These are phyloP conservation scores for Fistulinella cinereoalba DNA, from an alignment of 1,284 basidiomycete species.

Conservation along the genomic window DNA sequence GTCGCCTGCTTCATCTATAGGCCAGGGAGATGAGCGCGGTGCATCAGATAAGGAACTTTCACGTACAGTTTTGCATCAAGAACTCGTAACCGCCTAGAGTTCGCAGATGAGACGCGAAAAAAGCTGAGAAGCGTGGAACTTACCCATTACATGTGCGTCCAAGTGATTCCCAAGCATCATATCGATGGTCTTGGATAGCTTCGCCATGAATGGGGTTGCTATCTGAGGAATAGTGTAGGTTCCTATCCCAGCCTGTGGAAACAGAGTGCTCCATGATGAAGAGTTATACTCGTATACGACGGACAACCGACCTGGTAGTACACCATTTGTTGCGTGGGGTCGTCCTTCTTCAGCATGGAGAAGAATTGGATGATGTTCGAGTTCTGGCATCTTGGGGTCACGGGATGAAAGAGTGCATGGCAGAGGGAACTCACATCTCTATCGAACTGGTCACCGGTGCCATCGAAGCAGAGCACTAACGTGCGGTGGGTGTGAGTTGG, in stretches of 20 bases:
- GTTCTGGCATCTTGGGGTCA: conserved; percentile 42
- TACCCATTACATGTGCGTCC: conserved; percentile 59
- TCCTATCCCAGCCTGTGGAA: conserved; percentile 60
- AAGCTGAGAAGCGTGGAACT: no score
- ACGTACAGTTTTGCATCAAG: conserved; percentile 70
- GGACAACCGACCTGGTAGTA: conserved; percentile 81
- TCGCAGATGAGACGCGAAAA: no score
- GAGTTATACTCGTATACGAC: no score
- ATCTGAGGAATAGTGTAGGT: conserved; percentile 58
- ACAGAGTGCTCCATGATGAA: no score
- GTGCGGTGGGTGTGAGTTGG: conserved; percentile 39
- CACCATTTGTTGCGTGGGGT: conserved; percentile 51
- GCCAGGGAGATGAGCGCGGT: no score
- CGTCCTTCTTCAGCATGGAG: conserved; percentile 57
- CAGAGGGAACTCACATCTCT: conserved; percentile 27
- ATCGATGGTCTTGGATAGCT: no score
- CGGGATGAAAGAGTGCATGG: neutral
- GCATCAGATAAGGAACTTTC: no score
- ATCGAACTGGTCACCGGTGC: conserved; percentile 52
- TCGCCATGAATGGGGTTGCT: conserved; percentile 52
- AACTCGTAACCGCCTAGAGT: conserved; percentile 64
- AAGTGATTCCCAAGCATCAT: conserved; percentile 48
- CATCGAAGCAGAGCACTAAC: conserved; percentile 62
- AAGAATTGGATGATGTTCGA: conserved; percentile 72
- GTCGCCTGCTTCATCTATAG: conserved; percentile 51